These are phyloP conservation scores for Schizosaccharomyces lindneri DNA, from an alignment of 805 yeast species.

Conservation along the genomic window DNA sequence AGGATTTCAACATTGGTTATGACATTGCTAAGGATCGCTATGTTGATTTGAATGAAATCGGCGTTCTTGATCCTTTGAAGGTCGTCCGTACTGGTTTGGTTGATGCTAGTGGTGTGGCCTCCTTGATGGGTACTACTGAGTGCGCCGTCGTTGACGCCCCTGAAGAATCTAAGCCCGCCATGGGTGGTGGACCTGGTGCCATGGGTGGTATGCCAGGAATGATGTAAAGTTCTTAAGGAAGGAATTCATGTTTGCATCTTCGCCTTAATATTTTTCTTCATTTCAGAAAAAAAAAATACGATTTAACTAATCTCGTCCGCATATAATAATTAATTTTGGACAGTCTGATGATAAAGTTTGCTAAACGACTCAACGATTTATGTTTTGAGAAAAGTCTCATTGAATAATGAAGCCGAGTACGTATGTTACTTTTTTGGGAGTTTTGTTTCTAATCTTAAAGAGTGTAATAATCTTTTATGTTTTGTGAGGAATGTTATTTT, in stretches of 20 bases:
- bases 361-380: background rate
- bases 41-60: constrained; percentile 87
- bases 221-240: constrained; percentile 10
- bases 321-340: background rate
- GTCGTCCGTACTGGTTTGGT: constrained; percentile 88
- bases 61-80: constrained; percentile 96
- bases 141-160: constrained; percentile 95
- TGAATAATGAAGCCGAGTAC: too few relatives aligned
- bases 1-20: constrained; percentile 70
- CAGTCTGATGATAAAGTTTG: background rate
- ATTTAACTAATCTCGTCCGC: background rate
- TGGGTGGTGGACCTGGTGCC: constrained; percentile 31
- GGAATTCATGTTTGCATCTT: background rate
- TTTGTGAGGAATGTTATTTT: background rate
- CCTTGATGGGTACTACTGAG: constrained; percentile 90
- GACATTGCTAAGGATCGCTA: constrained; percentile 80
- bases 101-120: constrained; percentile 94
- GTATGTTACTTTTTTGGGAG: too few relatives aligned
- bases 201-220: constrained; percentile 38
- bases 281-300: too few relatives aligned
- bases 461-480: background rate
- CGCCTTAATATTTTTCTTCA: background rate
- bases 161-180: constrained; percentile 30
- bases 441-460: too few relatives aligned
- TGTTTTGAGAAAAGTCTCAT: background rate